These are phyloP conservation scores for Malus hybrid DNA, from an alignment of 331 rosid species.

Conservation along the genomic window DNA sequence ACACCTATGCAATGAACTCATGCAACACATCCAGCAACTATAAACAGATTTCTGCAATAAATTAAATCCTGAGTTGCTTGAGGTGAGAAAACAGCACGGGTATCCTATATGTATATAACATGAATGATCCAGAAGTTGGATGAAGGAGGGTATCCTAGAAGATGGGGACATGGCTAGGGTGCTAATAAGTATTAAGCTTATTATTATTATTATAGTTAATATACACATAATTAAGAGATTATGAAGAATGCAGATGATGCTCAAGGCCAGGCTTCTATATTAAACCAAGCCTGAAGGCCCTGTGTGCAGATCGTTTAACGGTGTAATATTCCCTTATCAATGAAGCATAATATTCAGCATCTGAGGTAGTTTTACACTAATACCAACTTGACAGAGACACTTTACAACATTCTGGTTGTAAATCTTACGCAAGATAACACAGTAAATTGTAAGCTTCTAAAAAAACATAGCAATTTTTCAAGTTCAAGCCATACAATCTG, in stretches of 20 bases:
- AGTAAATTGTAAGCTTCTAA: too few relatives aligned
- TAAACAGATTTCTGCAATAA: neutral
- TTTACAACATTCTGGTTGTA: too few relatives aligned
- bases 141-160: neutral
- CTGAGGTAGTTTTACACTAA: too few relatives aligned
- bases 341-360: too few relatives aligned
- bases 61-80: neutral
- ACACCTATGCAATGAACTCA: neutral
- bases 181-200: neutral
- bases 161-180: too few relatives aligned
- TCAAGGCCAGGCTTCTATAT: neutral
- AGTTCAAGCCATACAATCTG: neutral
- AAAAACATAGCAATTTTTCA: neutral
- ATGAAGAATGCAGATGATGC: neutral
- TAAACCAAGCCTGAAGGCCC: too few relatives aligned
- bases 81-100: neutral
- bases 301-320: too few relatives aligned
- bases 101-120: neutral
- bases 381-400: too few relatives aligned
- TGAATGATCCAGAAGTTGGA: neutral
- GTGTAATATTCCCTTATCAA: too few relatives aligned
- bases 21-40: neutral
- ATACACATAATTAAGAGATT: neutral
- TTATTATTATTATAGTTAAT: neutral
- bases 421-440: too few relatives aligned